Percentiles rank a stretch among this genome's conserved stretches.
These are phyloP conservation scores for Zostera marina DNA, from an alignment of 116 monocot species.

Conservation along the genomic window DNA sequence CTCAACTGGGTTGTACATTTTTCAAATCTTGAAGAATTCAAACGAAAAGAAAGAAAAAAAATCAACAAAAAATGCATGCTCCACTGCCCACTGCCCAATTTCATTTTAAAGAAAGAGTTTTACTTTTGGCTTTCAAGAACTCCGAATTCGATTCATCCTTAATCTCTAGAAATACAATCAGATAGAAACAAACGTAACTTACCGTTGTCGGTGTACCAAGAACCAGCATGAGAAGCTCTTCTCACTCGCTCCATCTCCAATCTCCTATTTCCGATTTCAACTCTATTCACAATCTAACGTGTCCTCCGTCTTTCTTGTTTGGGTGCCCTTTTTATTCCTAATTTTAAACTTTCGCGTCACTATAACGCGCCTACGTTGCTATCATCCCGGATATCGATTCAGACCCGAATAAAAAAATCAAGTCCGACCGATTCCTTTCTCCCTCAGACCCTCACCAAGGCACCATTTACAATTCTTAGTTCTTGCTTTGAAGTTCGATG, in stretches of 20 bases:
- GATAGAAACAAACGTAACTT: neutral
- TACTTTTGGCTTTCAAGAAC: neutral
- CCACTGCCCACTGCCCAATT: neutral
- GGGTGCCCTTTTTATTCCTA: neutral
- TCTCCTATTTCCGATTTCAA: neutral
- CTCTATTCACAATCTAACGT: neutral
- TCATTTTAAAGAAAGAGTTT: neutral
- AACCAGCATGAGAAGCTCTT: slow-evolving; percentile 71
- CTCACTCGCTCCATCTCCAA: slow-evolving; percentile 41
- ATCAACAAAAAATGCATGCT: neutral
- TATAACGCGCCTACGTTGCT: neutral
- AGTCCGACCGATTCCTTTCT: too few relatives aligned
- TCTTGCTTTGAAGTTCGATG: too few relatives aligned
- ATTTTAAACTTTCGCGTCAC: slow-evolving; percentile 2
- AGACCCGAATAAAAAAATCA: too few relatives aligned
- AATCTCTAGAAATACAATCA: neutral
- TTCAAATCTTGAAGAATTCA: too few relatives aligned
- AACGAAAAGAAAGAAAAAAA: too few relatives aligned
- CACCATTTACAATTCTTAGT: too few relatives aligned
- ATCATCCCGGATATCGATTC: too few relatives aligned
- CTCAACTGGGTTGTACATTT: too few relatives aligned
- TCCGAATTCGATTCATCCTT: neutral
- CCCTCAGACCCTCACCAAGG: too few relatives aligned
- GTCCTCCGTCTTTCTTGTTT: neutral
- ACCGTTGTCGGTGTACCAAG: slow-evolving; percentile 90